Evolutionary conservation across 2,329 filamentous ascomycete species (phyloP).

Genomic region (Arachnopeziza araneosa): DNA sequence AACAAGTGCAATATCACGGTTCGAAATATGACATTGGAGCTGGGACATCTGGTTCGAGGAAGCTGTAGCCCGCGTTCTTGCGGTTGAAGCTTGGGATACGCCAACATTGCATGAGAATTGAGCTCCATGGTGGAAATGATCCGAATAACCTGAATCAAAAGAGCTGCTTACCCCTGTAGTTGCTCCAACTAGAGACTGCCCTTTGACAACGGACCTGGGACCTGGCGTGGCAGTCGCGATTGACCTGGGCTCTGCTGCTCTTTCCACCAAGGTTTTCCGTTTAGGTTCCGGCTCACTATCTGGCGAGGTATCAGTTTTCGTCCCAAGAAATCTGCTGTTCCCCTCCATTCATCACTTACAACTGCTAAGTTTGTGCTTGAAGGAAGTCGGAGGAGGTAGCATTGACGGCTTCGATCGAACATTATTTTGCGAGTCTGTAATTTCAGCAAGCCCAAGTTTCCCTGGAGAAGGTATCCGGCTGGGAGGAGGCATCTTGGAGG

Average conservation of each 20-base stretch:
- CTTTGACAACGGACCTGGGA: conserved; percentile 34
- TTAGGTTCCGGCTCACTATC: conserved; percentile 53
- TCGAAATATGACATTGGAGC: neutral
- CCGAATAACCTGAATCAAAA: neutral
- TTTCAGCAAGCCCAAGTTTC: conserved; percentile 42
- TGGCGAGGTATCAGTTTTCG: conserved; percentile 26
- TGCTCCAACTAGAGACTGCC: conserved; percentile 21
- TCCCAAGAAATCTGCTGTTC: neutral
- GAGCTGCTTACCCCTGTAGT: conserved; percentile 16
- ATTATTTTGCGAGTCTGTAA: conserved; percentile 57
- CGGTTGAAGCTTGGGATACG: neutral
- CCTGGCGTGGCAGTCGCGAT: conserved; percentile 37
- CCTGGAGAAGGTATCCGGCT: conserved; percentile 26
- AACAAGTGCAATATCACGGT: neutral
- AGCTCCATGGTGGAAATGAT: neutral
- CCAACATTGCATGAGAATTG: neutral
- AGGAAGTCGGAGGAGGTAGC: conserved; percentile 35
- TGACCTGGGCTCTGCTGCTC: conserved; percentile 45
- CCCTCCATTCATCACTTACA: neutral
- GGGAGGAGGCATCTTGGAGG: conserved; percentile 25
- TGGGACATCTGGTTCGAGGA: neutral
- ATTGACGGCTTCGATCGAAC: conserved; percentile 42
- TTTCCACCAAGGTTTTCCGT: conserved; percentile 52
- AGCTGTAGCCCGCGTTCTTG: neutral
- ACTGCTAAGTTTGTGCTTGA: conserved; percentile 43